phyloP scores from a whole-genome alignment of 2,329 filamentous ascomycete species.

The Exutisphaerella laricina region DNA sequence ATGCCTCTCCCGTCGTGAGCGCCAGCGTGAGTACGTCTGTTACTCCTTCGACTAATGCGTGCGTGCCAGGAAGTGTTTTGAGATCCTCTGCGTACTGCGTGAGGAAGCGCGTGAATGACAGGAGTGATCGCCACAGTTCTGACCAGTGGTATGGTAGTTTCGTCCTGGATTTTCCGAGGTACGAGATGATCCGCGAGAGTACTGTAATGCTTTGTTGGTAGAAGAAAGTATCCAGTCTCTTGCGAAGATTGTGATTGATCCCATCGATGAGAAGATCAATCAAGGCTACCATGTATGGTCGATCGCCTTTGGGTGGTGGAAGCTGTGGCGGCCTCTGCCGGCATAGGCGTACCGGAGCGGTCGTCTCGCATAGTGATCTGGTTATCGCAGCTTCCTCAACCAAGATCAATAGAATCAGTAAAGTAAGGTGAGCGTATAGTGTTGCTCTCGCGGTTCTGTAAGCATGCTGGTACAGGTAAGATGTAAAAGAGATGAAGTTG shows the following conservation, averaged over 20 bases:
- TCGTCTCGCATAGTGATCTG: conserved; percentile 77
- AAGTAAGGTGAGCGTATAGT: conserved; percentile 76
- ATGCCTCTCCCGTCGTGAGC: conserved; percentile 80
- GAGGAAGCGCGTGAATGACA: conserved; percentile 84
- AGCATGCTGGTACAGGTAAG: conserved; percentile 90
- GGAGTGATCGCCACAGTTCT: conserved; percentile 83
- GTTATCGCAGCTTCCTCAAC: conserved; percentile 78
- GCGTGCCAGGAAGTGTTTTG: conserved; percentile 61
- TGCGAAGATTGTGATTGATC: conserved; percentile 87
- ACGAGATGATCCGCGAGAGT: conserved; percentile 74
- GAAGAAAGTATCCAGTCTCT: conserved; percentile 75
- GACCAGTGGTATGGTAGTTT: conserved; percentile 89
- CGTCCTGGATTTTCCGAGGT: conserved; percentile 74
- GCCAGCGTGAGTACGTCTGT: conserved; percentile 79
- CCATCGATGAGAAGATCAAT: conserved; percentile 86
- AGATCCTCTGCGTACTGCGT: conserved; percentile 80
- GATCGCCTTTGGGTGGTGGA: conserved; percentile 63
- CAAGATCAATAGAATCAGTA: conserved; percentile 79
- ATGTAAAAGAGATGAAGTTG: conserved; percentile 79
- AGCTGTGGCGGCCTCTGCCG: conserved; percentile 83
- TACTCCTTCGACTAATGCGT: conserved; percentile 67
- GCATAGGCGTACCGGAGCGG: conserved; percentile 71
- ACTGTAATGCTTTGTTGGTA: conserved; percentile 67
- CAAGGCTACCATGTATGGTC: conserved; percentile 68
- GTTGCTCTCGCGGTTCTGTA: conserved; percentile 73